These are phyloP conservation scores for Auricularia sp. DNA, from an alignment of 768 basidiomycete genomes.

Conservation along the genomic window DNA sequence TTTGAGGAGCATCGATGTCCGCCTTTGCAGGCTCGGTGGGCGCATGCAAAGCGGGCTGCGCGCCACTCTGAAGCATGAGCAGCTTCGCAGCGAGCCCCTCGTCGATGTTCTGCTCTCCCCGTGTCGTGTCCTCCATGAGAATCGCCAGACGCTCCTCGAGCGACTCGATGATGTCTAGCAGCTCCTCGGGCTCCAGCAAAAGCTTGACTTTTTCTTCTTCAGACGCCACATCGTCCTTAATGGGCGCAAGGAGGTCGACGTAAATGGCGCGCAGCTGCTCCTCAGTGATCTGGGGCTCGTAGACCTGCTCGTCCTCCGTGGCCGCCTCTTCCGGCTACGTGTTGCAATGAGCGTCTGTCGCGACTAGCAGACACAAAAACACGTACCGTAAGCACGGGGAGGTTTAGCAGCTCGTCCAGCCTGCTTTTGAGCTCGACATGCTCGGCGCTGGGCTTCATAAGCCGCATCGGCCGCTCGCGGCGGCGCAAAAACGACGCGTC, in stretches of 20 bases:
- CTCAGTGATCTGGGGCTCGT: slow-evolving; percentile 21
- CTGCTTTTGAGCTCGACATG: neutral
- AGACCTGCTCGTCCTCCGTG: neutral
- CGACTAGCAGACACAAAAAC: neutral
- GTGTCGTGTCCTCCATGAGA: slow-evolving; percentile 11
- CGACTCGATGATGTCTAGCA: neutral
- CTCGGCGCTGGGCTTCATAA: neutral
- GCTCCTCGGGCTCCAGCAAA: slow-evolving; percentile 6
- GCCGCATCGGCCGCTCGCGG: neutral
- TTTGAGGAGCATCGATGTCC: too few species aligned
- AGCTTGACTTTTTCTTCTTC: neutral
- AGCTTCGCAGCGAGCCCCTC: slow-evolving; percentile 19
- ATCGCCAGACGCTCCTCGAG: neutral
- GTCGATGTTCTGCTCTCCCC: slow-evolving; percentile 18
- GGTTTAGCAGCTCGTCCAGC: neutral
- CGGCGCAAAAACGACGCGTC: neutral
- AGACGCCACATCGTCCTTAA: slow-evolving; percentile 7
- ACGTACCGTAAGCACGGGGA: neutral
- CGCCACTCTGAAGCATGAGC: neutral
- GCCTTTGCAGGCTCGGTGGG: too few species aligned
- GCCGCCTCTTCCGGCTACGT: neutral
- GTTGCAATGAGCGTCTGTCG: neutral
- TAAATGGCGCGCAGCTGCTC: slow-evolving; percentile 31
- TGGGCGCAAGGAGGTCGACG: slow-evolving; percentile 26
- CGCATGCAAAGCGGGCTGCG: neutral